These are phyloP conservation scores for Striga asiatica DNA, from an alignment of 257 asterid genomes.

Conservation along the genomic window DNA sequence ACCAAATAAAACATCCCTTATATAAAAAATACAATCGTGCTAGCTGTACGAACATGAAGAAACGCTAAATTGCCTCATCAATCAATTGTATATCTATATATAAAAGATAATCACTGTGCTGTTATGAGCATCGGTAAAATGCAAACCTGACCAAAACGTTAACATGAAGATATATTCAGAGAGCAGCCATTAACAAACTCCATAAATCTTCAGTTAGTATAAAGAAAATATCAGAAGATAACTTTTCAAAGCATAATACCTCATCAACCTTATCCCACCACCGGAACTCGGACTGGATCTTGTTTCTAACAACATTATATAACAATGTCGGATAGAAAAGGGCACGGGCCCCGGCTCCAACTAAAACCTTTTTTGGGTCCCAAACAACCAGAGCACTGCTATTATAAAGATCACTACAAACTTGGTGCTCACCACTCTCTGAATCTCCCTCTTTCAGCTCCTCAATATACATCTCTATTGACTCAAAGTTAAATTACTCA, in stretches of 20 bases:
- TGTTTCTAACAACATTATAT: constrained; percentile 79
- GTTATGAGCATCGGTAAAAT: no score
- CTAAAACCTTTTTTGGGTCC: constrained; percentile 67
- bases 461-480: constrained; percentile 56
- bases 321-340: constrained; percentile 91
- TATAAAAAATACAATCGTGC: no score
- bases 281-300: constrained; percentile 76
- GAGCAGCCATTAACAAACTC: no score
- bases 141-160: no score
- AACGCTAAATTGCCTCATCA: no score
- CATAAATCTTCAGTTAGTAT: no score
- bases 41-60: no score
- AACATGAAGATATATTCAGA: no score
- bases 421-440: constrained; percentile 31
- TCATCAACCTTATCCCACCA: constrained; percentile 98
- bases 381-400: constrained; percentile 37
- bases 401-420: constrained; percentile 26
- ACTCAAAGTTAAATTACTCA: not conserved
- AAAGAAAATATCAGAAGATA: not conserved
- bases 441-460: constrained; percentile 52
- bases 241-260: constrained; percentile 32
- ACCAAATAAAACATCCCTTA: no score
- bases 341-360: constrained; percentile 93
- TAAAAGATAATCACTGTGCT: no score
- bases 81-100: no score